phyloP scores from a whole-genome alignment of 768 basidiomycete genomes.

The Naematelia aurantialba region DNA sequence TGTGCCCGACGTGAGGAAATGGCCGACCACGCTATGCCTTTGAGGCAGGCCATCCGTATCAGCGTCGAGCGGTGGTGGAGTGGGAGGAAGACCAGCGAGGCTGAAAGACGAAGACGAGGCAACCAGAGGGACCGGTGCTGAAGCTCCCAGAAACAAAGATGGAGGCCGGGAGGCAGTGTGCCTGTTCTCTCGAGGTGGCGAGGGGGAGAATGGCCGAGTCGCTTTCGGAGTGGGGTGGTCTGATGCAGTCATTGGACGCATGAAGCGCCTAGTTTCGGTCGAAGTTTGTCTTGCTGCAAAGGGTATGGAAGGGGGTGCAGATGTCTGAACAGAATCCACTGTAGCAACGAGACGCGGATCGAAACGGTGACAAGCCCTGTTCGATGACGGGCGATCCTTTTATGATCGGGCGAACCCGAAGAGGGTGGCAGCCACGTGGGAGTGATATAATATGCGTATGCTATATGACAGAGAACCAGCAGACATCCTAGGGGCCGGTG shows the following conservation, averaged over 20 bases:
- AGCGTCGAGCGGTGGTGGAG: slow-evolving; percentile 8
- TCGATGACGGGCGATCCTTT: too few species aligned
- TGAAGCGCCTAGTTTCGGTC: too few species aligned
- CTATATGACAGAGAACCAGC: too few species aligned
- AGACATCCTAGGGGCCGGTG: too few species aligned
- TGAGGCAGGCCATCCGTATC: neutral
- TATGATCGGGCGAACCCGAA: too few species aligned
- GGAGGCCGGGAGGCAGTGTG: slow-evolving; percentile 35
- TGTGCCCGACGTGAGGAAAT: neutral
- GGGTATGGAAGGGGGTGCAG: too few species aligned
- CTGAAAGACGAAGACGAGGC: slow-evolving; percentile 16
- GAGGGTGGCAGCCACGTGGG: too few species aligned
- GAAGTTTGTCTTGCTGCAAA: too few species aligned
- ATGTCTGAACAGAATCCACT: too few species aligned
- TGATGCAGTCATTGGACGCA: neutral
- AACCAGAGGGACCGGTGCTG: slow-evolving; percentile 12
- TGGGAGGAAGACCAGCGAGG: slow-evolving; percentile 21
- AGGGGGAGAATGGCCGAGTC: slow-evolving; percentile 37
- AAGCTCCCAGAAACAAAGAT: slow-evolving; percentile 34
- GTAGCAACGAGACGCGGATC: too few species aligned
- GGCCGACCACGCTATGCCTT: neutral
- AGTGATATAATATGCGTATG: slow-evolving; percentile 1
- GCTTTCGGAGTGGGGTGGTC: neutral
- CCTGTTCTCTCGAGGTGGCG: slow-evolving; percentile 35
- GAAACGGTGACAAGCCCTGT: too few species aligned